Conservation (phyloP, 495 filamentous ascomycete genomes). For the Jackrogersella multiformis region DNA sequence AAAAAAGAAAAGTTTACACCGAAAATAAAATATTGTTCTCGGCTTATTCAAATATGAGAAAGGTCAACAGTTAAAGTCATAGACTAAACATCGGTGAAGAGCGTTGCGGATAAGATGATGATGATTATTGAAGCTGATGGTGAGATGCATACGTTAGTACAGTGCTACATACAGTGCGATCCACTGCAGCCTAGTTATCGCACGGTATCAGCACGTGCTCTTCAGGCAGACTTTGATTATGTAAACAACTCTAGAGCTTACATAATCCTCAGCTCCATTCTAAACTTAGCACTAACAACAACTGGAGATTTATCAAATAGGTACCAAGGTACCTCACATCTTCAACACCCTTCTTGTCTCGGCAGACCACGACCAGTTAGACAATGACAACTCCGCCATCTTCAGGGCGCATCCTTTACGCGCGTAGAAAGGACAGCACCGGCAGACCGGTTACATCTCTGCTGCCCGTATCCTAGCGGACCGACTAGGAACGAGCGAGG, state of each 20-base stretch:
- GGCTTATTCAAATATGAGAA: too few species aligned
- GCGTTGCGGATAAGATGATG: too few species aligned
- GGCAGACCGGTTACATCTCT: constrained; percentile 17
- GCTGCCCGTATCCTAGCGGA: constrained; percentile 20
- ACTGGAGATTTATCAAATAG: neutral
- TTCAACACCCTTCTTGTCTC: neutral
- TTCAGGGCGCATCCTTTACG: constrained; percentile 13
- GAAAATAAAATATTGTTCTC: too few species aligned
- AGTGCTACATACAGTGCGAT: constrained; percentile 16
- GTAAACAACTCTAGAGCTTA: neutral
- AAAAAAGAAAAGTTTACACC: too few species aligned
- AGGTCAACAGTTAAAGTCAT: too few species aligned
- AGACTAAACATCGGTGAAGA: too few species aligned
- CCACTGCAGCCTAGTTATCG: neutral
- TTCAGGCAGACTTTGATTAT: neutral
- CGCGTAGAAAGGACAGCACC: neutral
- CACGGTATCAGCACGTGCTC: constrained; percentile 10
- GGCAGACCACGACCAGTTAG: neutral
- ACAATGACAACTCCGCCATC: neutral
- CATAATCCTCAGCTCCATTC: neutral
- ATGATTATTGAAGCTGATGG: constrained; percentile 7
- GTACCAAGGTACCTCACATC: too few species aligned
- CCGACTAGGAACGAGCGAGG: neutral
- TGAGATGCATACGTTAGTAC: too few species aligned
- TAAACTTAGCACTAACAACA: neutral